Base-by-base conservation (phyloP, 352 stramenopile genomes). In the Pythium biforme region DNA sequence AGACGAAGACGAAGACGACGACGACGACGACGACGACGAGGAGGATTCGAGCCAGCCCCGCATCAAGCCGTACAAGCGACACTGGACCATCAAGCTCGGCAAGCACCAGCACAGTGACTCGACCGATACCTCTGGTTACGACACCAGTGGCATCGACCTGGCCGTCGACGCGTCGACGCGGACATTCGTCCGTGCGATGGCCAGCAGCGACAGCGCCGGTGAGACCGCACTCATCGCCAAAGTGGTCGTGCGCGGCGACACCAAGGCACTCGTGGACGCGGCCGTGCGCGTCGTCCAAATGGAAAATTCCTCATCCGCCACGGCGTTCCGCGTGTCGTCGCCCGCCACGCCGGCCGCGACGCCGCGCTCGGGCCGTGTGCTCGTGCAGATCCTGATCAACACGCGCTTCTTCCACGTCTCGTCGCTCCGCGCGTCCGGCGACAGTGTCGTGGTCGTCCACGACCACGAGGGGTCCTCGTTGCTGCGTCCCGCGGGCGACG, bases 1-100 rank as follows among this genome's bases (percentile, higher is more conserved):
- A 1, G 17, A 64, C 29, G 53, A 54, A 25, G 47, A 59, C 27
- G 33, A 56, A 19, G 15, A 76, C 41, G 39, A 59, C 59, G 22
- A 72, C 51, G 0, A 53, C 46, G 39, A 72, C 34, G 19, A 72
- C 39, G 22, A 60, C 65, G 43, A 56, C 62, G 37, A 69, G 17
- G 59, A 63, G 29, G 53, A 59, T 22, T 3, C 17, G 20, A 26
- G 12, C 25, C 22, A n/a, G 48, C n/a, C 48, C 7, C 9, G 15
- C n/a, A 12, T 58, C 12, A 26, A 20, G 26, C 37, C 39, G 4
- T 64, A 26, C 37, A 58, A 53, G 26, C 37, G 27, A 3, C 58
- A 53, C 58, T 64, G 37, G 48, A 58, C 31, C 10, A 31, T 61
- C 26, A 53, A 61, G 43, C 55, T 51, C 4, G 37, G 27, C 25